Base-by-base conservation (phyloP, 768 basidiomycete genomes). In the Auriscalpium microsporum region DNA sequence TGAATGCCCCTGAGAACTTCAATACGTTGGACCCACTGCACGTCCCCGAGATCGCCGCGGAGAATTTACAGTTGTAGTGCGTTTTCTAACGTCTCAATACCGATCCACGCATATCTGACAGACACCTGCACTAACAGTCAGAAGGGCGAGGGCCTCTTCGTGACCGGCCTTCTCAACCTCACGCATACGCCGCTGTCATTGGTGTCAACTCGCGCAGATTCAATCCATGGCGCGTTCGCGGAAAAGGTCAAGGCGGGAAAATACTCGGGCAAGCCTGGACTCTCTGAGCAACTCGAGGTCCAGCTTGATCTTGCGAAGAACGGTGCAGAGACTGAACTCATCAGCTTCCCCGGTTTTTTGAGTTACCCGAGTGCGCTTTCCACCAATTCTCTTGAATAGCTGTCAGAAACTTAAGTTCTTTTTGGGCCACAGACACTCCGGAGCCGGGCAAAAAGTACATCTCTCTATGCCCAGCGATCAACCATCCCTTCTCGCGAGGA, bases 401-500 rank as follows among this genome's bases (percentile, higher is more conserved):
- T n/a, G 36, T 9, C 10, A 2, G 46, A 19, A 19, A 38, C 8
- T 48, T 6, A 16, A n/a, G 9, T 14, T 35, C 14, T 23, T 52
- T 34, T 19, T 16, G 9, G 35, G 13, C 33, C 16, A 5, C 36
- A 74, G 73, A 69, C 42, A 61, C 66, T 0, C 71, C 73, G 0
- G 69, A 68, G 54, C 59, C 69, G 0, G 73, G 72, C 1, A 77
- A 75, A 60, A 69, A 65, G 17, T 81, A 81, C 59, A 46, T 76
- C 23, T 72, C 74, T 0, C 45, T 79, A 13, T 50, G 68, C 8
- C 63, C 61, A 6, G 67, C 69, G 1, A 58, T 71, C 19, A 76
- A 77, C 53, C 75, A 81, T 47, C 69, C 69, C 2, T 72, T 78
- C 58, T 78, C 75, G 10, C 67, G 78, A 10, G 80, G 81, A 2